phyloP scores from a whole-genome alignment of 441 rosid species.

The Hypseocharis bilobata region DNA sequence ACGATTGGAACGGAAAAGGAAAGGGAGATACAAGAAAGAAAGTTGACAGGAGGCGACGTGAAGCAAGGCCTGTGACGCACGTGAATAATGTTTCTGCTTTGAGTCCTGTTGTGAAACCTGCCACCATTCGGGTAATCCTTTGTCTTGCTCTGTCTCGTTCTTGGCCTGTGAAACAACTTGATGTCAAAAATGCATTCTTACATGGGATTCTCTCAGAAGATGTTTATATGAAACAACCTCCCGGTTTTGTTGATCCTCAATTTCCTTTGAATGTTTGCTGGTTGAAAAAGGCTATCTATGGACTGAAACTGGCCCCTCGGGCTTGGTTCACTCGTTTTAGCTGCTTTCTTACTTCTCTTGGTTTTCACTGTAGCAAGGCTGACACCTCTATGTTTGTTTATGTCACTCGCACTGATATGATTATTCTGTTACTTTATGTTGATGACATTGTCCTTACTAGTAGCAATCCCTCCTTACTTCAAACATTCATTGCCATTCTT shows the following conservation, averaged over 20 bases:
- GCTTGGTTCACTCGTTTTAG: not conserved
- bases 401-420: not conserved
- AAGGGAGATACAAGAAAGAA: no score
- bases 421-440: not conserved
- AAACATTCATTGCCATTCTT: not conserved
- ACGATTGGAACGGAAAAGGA: no score
- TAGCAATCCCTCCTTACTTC: not conserved
- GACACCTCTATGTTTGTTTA: not conserved
- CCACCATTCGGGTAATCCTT: not conserved
- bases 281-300: not conserved
- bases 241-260: not conserved
- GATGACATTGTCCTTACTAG: slow-evolving; percentile 6
- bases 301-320: not conserved
- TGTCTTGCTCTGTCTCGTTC: not conserved
- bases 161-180: not conserved
- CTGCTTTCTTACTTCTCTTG: not conserved
- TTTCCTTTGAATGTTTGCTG: not conserved
- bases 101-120: not conserved
- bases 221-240: not conserved
- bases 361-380: not conserved
- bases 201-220: not conserved
- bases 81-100: no score
- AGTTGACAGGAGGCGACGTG: no score
- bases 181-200: not conserved
- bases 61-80: no score